These are phyloP conservation scores for Moesziomyces parantarcticus DNA, from an alignment of 1,284 basidiomycete species.

Conservation along the genomic window DNA sequence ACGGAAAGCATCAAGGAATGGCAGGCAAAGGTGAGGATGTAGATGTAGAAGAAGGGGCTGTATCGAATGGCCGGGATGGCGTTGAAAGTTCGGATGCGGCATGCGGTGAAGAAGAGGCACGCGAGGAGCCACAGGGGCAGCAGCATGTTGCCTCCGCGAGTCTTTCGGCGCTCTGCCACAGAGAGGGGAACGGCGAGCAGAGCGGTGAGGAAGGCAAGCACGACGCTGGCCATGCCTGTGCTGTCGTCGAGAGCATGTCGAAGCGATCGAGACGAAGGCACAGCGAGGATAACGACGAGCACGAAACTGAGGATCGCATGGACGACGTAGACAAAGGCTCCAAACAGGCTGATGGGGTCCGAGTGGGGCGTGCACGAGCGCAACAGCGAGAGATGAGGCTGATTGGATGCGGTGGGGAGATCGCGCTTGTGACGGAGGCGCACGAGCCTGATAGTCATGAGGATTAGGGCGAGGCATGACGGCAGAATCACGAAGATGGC, in stretches of 20 bases:
- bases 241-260: constrained; percentile 11
- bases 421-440: constrained; percentile 28
- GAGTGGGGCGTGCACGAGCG: constrained; percentile 24
- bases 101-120: constrained; percentile 40
- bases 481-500: constrained; percentile 40
- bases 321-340: constrained; percentile 21
- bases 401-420: constrained; percentile 13
- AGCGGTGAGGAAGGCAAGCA: constrained; percentile 33
- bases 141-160: constrained; percentile 35
- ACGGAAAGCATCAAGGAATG: constrained; percentile 44
- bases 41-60: constrained; percentile 42
- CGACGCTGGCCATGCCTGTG: constrained; percentile 25
- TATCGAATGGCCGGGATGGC: constrained; percentile 24
- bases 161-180: constrained; percentile 41
- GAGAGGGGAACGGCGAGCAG: constrained; percentile 32
- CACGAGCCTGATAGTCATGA: constrained; percentile 11
- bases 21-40: constrained; percentile 27
- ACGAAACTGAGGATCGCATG: constrained; percentile 35
- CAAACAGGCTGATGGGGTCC: constrained; percentile 38
- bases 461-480: constrained; percentile 32
- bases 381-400: constrained; percentile 15
- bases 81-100: constrained; percentile 48
- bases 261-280: constrained; percentile 9
- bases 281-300: constrained; percentile 20
- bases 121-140: constrained; percentile 51